phyloP scores from a whole-genome alignment of 225 moss, liverwort and hornwort genomes.

The Polytrichum formosum region DNA sequence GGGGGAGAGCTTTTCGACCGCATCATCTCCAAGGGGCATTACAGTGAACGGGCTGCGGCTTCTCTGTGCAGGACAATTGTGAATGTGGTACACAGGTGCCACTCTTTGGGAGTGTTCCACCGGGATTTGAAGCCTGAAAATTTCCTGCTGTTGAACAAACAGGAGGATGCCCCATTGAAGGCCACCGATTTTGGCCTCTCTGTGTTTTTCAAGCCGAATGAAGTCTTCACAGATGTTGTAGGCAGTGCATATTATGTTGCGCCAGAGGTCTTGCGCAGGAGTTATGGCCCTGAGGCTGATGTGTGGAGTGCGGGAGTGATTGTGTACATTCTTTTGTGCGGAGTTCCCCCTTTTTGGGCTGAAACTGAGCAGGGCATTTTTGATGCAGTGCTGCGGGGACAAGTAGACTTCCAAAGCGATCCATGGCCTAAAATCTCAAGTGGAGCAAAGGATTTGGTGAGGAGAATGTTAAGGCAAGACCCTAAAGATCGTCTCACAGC shows the following conservation, averaged over 20 bases:
- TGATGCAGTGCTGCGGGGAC: conserved; percentile 43
- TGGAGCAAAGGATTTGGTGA: conserved; percentile 47
- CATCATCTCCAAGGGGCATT: conserved; percentile 49
- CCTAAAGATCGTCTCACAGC: conserved; percentile 39
- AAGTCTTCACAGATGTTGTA: conserved; percentile 43
- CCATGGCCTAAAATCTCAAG: conserved; percentile 48
- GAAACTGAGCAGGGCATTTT: conserved; percentile 55
- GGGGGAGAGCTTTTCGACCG: conserved; percentile 61
- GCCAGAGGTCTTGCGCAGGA: conserved; percentile 45
- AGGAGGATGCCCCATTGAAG: conserved; percentile 43
- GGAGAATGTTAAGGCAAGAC: conserved; percentile 39
- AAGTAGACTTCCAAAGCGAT: conserved; percentile 34
- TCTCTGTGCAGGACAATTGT: conserved; percentile 43
- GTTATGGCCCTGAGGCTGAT: conserved; percentile 51
- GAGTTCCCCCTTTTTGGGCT: conserved; percentile 57
- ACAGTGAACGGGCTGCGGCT: conserved; percentile 57
- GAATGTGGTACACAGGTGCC: conserved; percentile 47
- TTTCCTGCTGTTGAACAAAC: conserved; percentile 41
- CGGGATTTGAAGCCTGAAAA: conserved; percentile 58
- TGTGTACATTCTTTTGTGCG: conserved; percentile 49
- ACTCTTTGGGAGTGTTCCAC: conserved; percentile 52
- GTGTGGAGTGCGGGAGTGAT: conserved; percentile 62
- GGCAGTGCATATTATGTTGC: conserved; percentile 56
- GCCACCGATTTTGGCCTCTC: conserved; percentile 56
- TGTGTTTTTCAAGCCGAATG: conserved; percentile 47